Conservation (phyloP, 192 early-diverging fungal genomes). For the Obelidium mucronatum region DNA sequence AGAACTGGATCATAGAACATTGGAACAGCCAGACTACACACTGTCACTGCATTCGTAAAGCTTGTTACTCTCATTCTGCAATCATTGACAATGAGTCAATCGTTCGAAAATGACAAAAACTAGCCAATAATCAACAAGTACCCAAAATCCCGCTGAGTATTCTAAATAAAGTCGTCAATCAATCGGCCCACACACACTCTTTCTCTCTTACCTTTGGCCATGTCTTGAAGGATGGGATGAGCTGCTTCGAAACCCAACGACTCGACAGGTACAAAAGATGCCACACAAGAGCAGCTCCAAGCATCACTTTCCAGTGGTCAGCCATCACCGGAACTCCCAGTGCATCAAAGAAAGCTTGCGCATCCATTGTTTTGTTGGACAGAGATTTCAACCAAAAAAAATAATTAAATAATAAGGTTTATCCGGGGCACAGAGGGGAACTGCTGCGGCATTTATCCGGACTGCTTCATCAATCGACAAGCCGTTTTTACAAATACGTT, state of each 20-base stretch:
- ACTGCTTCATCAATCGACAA: no score
- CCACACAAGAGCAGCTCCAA: constrained; percentile 39
- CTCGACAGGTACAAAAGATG: neutral
- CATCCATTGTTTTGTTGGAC: no score
- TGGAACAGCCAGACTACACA: constrained; percentile 69
- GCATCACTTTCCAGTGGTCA: constrained; percentile 32
- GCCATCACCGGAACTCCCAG: constrained; percentile 29
- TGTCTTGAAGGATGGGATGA: neutral
- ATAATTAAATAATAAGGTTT: no score
- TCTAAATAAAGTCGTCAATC: constrained; percentile 3
- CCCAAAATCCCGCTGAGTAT: constrained; percentile 59
- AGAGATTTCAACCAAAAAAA: no score
- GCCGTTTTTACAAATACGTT: no score
- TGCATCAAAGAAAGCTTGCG: constrained; percentile 10
- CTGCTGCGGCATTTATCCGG: no score
- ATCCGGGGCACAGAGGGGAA: no score
- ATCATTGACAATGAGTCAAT: neutral
- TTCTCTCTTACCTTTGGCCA: neutral
- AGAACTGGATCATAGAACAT: constrained; percentile 73
- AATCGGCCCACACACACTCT: neutral
- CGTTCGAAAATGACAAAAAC: no score
- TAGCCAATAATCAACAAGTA: no score
- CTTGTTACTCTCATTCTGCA: constrained; percentile 26
- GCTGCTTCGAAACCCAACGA: neutral
- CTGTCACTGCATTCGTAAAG: constrained; percentile 71